A percentile compares a stretch with the other conserved stretches of the same genome.
Conservation (phyloP, 2,329 filamentous ascomycete species). For the Botrytis galanthina region DNA sequence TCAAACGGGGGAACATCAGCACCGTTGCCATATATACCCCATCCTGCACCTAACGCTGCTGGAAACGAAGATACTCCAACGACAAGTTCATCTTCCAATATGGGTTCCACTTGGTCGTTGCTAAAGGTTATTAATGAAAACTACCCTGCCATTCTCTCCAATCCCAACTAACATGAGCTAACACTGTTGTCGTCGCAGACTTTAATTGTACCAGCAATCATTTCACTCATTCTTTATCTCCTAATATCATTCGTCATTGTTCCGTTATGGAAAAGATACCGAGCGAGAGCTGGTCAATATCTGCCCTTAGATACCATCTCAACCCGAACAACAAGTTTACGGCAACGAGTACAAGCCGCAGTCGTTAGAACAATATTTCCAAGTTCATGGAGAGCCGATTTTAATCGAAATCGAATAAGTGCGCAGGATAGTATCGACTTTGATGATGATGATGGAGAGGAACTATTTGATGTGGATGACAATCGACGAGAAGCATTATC, state of each 20-base stretch:
- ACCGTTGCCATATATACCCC: constrained; percentile 27
- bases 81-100: constrained; percentile 23
- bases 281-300: constrained; percentile 70
- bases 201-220: constrained; percentile 65
- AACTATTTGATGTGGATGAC: constrained; percentile 58
- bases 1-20: background rate
- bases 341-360: constrained; percentile 49
- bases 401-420: constrained; percentile 42
- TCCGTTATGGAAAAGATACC: constrained; percentile 68
- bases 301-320: constrained; percentile 65
- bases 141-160: background rate
- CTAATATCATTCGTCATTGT: constrained; percentile 62
- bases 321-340: constrained; percentile 53
- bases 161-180: background rate
- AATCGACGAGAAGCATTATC: constrained; percentile 44
- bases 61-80: constrained; percentile 33
- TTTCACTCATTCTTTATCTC: constrained; percentile 68
- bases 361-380: constrained; percentile 45
- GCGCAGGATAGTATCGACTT: constrained; percentile 52
- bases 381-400: constrained; percentile 49
- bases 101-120: constrained; percentile 35
- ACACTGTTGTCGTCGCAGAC: constrained; percentile 49
- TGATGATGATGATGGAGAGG: constrained; percentile 67
- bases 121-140: constrained; percentile 32
- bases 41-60: constrained; percentile 35